Evolutionary conservation across 805 yeast genomes (phyloP), one percentile per base, ranked within the genome.

Genomic region (Kluyveromyces wickerhamii): DNA sequence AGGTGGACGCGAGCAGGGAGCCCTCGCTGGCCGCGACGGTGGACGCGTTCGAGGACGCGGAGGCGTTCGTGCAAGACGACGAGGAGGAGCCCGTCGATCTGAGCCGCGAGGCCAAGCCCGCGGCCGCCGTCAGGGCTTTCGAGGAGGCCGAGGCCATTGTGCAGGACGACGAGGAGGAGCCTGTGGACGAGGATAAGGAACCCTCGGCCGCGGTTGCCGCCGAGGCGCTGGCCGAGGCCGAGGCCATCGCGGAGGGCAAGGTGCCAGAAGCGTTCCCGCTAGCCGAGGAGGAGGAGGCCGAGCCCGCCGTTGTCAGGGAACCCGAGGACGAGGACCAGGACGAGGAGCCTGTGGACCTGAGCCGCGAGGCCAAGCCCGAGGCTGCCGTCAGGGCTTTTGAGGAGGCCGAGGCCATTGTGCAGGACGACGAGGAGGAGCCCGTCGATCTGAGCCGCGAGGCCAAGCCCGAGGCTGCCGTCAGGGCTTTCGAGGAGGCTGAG

Each of bases 401-500:
- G 21, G 33, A 30, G 16, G 33, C 26, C 5, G 37, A 34, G 14
- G 32, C 28, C 13, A 22, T 27, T 21, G 27, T 15, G 11, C 23
- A 27, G n/a, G 34, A 35, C 9, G 28, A 29, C 12, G 21, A 16
- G 12, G 24, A 35, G 10, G 29, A 24, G 12, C 12, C 20, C 29
- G 24, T 35, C n/a, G 29, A 29, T 16, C 17, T 13, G 14, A 9
- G 15, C 14, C 17, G 23, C 11, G 34, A 25, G 14, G 18, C 32
- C 9, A 35, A 11, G 24, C 32, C 26, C 8, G 32, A 22, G 7
- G 15, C 27, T 20, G 25, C 26, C 11, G 25, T 30, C 10, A 21
- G 33, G n/a, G 33, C 33, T 18, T 30, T 30, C 14, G 33, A 30
- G 21, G 33, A 30, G 16, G 33, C 26, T 4, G 37, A 34, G 14